Evolutionary conservation across 2,329 filamentous ascomycete genomes (phyloP), one percentile per base, ranked within the genome.

Genomic region (Colletotrichum spaethianum): DNA sequence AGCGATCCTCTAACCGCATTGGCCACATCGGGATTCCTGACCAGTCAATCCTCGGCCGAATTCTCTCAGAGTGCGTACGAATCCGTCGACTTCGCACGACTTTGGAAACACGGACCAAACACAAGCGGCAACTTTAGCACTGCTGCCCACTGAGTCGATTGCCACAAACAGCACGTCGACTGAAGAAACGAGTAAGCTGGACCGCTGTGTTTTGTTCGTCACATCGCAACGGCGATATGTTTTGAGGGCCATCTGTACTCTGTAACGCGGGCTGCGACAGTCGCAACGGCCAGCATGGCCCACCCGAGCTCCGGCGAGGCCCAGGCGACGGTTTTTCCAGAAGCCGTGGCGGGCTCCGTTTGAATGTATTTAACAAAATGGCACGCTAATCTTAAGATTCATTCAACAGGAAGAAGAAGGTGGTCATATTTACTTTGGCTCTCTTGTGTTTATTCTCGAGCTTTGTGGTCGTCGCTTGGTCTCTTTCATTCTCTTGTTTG

Each of bases 221-320:
- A 12, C 31, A 26, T 50, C 59, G 59, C 59, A 62, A 38, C 31
- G 33, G 33, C 31, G 4, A 48, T 20, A 20, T 62, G 33, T 23
- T 62, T 61, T 23, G 2, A 38, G 42, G 59, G 42, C 59, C 59
- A 62, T 62, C 59, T 28, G 59, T 28, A 33, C 59, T 62, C 42
- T 62, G 59, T 62, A 62, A 62, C 59, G 18, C 26, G 59, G 59
- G 28, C 59, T 62, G 59, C 59, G 59, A 62, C 59, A 46, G 20
- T 31, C 42, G 42, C 31, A 9, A 36, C 31, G 52, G 31, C 28
- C 31, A 55, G 28, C 59, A 36, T n/a, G n/a, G n/a, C 59, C 14
- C 42, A 50, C 28, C 59, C 59, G 59, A 48, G 59, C 59, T 26
- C 20, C 59, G 59, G 44, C 28, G 59, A 38, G 59, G 42, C 28